Conservation (phyloP, 768 basidiomycete species). For the Galerina sulciceps region DNA sequence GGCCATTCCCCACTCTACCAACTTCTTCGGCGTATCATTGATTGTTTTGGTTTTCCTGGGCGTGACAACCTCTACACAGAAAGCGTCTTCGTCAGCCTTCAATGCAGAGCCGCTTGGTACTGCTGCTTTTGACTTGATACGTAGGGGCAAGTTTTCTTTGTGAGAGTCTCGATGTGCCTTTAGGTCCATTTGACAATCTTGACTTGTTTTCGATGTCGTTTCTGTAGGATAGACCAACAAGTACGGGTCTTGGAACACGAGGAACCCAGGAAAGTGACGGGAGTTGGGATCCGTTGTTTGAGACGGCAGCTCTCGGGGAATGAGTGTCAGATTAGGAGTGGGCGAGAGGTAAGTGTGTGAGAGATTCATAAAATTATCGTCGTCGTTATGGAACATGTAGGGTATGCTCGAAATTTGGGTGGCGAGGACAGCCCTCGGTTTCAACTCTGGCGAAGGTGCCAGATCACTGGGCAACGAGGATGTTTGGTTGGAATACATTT, state of each 20-base stretch:
- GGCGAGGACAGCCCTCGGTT: slow-evolving; percentile 12
- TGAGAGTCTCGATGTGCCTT: slow-evolving; percentile 32
- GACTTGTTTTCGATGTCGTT: neutral
- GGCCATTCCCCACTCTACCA: neutral
- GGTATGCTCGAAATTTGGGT: neutral
- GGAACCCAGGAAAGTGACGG: slow-evolving; percentile 71
- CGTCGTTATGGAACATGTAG: slow-evolving; percentile 3
- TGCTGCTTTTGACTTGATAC: slow-evolving; percentile 47
- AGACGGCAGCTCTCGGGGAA: slow-evolving; percentile 44
- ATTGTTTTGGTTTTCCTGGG: neutral
- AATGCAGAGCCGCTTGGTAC: slow-evolving; percentile 13
- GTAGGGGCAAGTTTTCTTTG: slow-evolving; percentile 66
- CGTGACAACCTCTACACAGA: neutral
- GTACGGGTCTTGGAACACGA: slow-evolving; percentile 56
- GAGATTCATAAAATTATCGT: slow-evolving; percentile 3
- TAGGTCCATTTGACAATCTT: neutral
- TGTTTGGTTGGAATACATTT: slow-evolving; percentile 25
- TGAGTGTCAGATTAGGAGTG: slow-evolving; percentile 20
- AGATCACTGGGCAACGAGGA: slow-evolving; percentile 24
- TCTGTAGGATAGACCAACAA: slow-evolving; percentile 19
- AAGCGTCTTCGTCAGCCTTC: neutral
- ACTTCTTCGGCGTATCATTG: slow-evolving; percentile 5
- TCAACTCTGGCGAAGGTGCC: slow-evolving; percentile 33
- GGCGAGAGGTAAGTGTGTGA: slow-evolving; percentile 17
- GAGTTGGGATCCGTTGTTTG: slow-evolving; percentile 51